Conservation (phyloP, 2,329 filamentous ascomycete genomes). For the Phaeosphaeria sp. region DNA sequence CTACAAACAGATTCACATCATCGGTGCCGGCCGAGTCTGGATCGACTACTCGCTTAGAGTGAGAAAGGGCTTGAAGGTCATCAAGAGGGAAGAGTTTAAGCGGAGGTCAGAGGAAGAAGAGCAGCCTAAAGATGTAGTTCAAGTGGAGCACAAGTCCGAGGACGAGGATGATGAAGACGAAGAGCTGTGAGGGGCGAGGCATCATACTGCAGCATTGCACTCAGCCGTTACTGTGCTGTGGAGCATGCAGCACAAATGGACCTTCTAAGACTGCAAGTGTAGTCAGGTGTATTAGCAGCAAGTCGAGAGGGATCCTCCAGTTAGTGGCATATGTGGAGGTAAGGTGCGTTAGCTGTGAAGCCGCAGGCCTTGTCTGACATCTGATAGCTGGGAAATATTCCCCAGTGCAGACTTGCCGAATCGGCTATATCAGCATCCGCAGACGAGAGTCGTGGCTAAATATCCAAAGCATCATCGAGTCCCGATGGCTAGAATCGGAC, state of each 20-base stretch:
- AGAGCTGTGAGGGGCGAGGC: slow-evolving; percentile 9
- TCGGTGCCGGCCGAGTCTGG: slow-evolving; percentile 72
- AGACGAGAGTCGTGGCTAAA: not conserved
- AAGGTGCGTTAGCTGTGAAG: not conserved
- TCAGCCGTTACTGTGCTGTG: not conserved
- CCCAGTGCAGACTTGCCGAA: not conserved
- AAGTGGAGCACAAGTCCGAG: slow-evolving; percentile 58
- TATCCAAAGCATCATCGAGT: not conserved
- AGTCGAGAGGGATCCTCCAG: not conserved
- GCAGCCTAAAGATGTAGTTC: slow-evolving; percentile 30
- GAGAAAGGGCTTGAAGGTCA: slow-evolving; percentile 67
- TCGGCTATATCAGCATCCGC: not conserved
- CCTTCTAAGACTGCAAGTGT: not conserved
- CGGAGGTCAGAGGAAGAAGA: slow-evolving; percentile 58
- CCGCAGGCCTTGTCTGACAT: not conserved
- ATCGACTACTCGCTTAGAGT: slow-evolving; percentile 74
- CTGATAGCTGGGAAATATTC: not conserved
- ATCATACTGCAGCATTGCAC: not conserved
- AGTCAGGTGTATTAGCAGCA: not conserved
- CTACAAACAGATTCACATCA: slow-evolving; percentile 77
- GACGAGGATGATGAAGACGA: slow-evolving; percentile 13
- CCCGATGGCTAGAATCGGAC: not conserved
- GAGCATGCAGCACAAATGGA: not conserved
- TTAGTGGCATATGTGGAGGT: not conserved
- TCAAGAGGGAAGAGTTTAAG: slow-evolving; percentile 68